These are phyloP conservation scores for Aspergillus bombycis DNA, from an alignment of 2,329 filamentous ascomycete species.

Conservation along the genomic window DNA sequence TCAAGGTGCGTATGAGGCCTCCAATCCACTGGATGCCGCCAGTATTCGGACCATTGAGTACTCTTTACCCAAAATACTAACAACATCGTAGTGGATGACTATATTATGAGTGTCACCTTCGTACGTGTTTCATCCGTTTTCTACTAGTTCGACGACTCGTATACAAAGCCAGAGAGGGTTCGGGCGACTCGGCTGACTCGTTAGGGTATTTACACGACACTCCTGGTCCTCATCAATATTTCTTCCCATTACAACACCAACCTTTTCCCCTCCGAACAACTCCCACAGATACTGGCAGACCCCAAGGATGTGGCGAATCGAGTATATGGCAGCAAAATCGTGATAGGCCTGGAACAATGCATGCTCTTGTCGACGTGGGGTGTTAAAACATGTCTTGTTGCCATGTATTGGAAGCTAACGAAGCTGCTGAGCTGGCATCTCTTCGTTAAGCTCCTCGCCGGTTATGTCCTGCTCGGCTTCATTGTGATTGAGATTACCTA, in stretches of 20 bases:
- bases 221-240: slow-evolving; percentile 42
- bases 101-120: slow-evolving; percentile 41
- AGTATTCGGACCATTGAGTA: neutral
- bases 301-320: slow-evolving; percentile 45
- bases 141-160: neutral
- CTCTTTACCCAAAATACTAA: neutral
- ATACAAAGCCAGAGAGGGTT: neutral
- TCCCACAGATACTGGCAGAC: slow-evolving; percentile 33
- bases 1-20: neutral
- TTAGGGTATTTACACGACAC: slow-evolving; percentile 38
- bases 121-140: slow-evolving; percentile 26
- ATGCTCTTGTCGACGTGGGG: slow-evolving; percentile 55
- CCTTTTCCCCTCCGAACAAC: slow-evolving; percentile 41
- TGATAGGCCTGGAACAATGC: slow-evolving; percentile 53
- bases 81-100: slow-evolving; percentile 37
- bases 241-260: slow-evolving; percentile 42
- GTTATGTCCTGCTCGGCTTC: slow-evolving; percentile 50
- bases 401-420: slow-evolving; percentile 54
- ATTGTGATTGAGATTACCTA: slow-evolving; percentile 54
- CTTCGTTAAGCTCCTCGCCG: slow-evolving; percentile 44
- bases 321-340: slow-evolving; percentile 54
- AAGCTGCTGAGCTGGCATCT: slow-evolving; percentile 35
- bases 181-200: neutral
- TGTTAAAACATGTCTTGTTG: slow-evolving; percentile 55
- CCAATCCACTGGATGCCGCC: too few relatives aligned